These are phyloP conservation scores for Oryza officinalis DNA, from an alignment of 176 grass and related monocot species.

Conservation along the genomic window DNA sequence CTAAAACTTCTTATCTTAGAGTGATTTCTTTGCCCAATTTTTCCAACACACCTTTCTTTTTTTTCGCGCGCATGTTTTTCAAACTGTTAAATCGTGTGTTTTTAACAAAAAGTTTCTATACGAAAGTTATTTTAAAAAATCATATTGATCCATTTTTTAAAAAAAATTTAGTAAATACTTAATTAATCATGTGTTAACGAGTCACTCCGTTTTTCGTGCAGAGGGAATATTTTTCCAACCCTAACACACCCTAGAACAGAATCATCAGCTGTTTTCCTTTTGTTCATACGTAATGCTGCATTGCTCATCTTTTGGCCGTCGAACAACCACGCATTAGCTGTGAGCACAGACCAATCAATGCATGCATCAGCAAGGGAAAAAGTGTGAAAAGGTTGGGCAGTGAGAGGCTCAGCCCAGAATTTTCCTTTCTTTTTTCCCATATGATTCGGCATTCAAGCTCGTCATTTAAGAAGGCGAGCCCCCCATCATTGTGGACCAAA, in stretches of 20 bases:
- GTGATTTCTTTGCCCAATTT: too few relatives aligned
- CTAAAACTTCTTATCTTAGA: background rate
- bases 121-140: too few relatives aligned
- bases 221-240: too few relatives aligned
- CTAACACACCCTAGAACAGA: too few relatives aligned
- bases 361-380: constrained; percentile 39
- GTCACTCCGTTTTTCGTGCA: too few relatives aligned
- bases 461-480: constrained; percentile 32
- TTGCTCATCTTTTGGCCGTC: background rate
- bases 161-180: too few relatives aligned
- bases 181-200: too few relatives aligned
- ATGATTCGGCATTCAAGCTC: constrained; percentile 55
- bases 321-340: constrained; percentile 18
- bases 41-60: too few relatives aligned
- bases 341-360: constrained; percentile 27
- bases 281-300: background rate
- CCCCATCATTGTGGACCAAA: constrained; percentile 24
- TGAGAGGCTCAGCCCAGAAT: constrained; percentile 19
- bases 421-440: constrained; percentile 30
- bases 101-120: too few relatives aligned
- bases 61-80: too few relatives aligned
- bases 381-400: constrained; percentile 29
- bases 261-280: background rate
- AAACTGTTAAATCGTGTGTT: too few relatives aligned
- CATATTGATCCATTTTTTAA: too few relatives aligned